phyloP scores from a whole-genome alignment of 257 asterid species.

The Solanum sejunctum region DNA sequence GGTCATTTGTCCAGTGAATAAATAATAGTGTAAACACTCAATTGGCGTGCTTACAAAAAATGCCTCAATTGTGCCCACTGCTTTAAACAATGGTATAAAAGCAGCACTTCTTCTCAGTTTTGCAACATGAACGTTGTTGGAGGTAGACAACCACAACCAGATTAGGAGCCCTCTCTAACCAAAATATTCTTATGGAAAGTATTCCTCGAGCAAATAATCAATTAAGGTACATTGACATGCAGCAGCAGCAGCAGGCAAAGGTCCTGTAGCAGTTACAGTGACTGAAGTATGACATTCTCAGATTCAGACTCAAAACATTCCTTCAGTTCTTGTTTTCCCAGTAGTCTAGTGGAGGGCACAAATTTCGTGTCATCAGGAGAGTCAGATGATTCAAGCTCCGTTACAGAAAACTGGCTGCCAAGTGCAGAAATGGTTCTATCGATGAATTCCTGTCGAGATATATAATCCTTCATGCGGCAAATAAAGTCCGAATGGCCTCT shows the following conservation, averaged over 20 bases:
- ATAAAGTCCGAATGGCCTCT: slow-evolving; percentile 68
- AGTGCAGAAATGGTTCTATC: slow-evolving; percentile 38
- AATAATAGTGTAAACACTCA: background rate
- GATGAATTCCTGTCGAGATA: slow-evolving; percentile 42
- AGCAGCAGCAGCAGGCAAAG: background rate
- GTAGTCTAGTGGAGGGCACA: slow-evolving; percentile 44
- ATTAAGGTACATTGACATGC: background rate
- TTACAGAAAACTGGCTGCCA: slow-evolving; percentile 31
- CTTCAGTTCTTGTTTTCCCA: slow-evolving; percentile 35
- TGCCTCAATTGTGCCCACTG: background rate
- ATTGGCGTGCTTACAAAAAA: background rate
- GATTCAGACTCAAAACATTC: slow-evolving; percentile 6
- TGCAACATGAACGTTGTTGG: background rate
- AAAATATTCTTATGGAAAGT: background rate
- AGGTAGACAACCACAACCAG: background rate
- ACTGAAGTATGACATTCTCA: slow-evolving; percentile 3
- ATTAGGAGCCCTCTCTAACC: background rate
- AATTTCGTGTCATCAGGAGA: slow-evolving; percentile 16
- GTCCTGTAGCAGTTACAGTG: background rate
- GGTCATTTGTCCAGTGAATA: background rate
- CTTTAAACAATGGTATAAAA: background rate
- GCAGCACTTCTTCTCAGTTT: background rate
- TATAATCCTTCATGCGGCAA: slow-evolving; percentile 74
- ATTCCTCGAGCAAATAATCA: background rate
- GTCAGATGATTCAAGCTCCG: slow-evolving; percentile 18